Evolutionary conservation across 495 filamentous ascomycete genomes (phyloP).

Genomic region (Penicillium herquei): DNA sequence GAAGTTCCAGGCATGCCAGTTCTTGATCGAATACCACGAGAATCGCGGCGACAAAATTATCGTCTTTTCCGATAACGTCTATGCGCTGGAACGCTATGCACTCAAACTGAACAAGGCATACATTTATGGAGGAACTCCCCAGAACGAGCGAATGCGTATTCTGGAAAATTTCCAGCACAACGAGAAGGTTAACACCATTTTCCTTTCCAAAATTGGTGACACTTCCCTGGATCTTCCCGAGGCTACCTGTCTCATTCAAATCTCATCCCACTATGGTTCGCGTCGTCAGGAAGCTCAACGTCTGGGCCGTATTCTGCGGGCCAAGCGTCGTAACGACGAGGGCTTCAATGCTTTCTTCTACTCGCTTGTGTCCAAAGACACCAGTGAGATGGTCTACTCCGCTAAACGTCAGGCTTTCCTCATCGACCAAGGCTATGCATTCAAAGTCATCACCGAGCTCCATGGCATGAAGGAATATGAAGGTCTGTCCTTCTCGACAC

Average conservation of each 20-base stretch:
- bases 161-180: conserved; percentile 98
- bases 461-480: conserved; percentile 84
- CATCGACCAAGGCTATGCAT: conserved; percentile 97
- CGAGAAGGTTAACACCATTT: conserved; percentile 88
- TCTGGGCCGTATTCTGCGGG: conserved; percentile 89
- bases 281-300: conserved; percentile 96
- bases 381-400: conserved; percentile 97
- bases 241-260: conserved; percentile 96
- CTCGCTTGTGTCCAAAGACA: conserved; percentile 94
- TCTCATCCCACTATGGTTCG: conserved; percentile 97
- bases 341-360: conserved; percentile 99
- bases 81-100: conserved; percentile 84
- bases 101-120: conserved; percentile 81
- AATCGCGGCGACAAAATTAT: conserved; percentile 96
- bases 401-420: conserved; percentile 96
- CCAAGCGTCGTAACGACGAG: conserved; percentile 95
- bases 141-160: conserved; percentile 83
- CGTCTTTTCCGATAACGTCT: conserved; percentile 98
- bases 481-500: conserved; percentile 75
- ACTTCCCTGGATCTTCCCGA: conserved; percentile 96
- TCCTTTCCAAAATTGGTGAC: conserved; percentile 97
- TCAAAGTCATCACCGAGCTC: conserved; percentile 98
- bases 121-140: conserved; percentile 88
- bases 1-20: conserved; percentile 96
- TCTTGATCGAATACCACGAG: conserved; percentile 97